These are phyloP conservation scores for Rhinocladiella similis DNA, from an alignment of 2,329 filamentous ascomycete species.

Conservation along the genomic window DNA sequence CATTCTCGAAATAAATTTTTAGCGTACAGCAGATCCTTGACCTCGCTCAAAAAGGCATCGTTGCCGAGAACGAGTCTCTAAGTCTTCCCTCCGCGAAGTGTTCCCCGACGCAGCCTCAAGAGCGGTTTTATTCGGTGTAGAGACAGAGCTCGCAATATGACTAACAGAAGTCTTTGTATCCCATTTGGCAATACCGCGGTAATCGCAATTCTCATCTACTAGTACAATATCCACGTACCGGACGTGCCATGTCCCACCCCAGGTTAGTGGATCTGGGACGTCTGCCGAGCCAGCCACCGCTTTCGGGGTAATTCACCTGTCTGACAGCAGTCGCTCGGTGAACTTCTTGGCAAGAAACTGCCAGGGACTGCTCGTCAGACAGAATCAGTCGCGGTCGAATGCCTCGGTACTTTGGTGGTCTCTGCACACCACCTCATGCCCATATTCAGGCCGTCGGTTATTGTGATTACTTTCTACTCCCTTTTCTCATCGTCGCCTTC, in stretches of 20 bases:
- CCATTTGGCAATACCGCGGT: not conserved
- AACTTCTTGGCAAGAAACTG: not conserved
- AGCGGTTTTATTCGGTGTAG: not conserved
- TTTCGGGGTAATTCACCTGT: not conserved
- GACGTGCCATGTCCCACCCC: too few species aligned
- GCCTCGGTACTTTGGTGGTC: conserved; percentile 18
- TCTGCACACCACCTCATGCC: not conserved
- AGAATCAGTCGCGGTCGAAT: not conserved
- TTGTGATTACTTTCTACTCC: conserved; percentile 14
- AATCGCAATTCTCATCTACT: too few species aligned
- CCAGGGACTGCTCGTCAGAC: not conserved
- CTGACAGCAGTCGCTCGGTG: not conserved
- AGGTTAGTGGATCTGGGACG: too few species aligned
- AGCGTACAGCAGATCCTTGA: too few species aligned
- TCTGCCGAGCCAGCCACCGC: too few species aligned
- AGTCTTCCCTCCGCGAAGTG: too few species aligned
- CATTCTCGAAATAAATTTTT: too few species aligned
- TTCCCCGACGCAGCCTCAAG: not conserved
- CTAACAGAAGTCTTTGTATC: not conserved
- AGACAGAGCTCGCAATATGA: too few species aligned
- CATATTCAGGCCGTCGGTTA: not conserved
- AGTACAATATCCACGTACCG: too few species aligned
- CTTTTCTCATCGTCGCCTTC: not conserved
- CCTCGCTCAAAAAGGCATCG: not conserved
- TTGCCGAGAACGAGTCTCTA: not conserved